These are phyloP conservation scores for Orbilia blumenaviensis DNA, from an alignment of 2,329 filamentous ascomycete genomes.

Conservation along the genomic window DNA sequence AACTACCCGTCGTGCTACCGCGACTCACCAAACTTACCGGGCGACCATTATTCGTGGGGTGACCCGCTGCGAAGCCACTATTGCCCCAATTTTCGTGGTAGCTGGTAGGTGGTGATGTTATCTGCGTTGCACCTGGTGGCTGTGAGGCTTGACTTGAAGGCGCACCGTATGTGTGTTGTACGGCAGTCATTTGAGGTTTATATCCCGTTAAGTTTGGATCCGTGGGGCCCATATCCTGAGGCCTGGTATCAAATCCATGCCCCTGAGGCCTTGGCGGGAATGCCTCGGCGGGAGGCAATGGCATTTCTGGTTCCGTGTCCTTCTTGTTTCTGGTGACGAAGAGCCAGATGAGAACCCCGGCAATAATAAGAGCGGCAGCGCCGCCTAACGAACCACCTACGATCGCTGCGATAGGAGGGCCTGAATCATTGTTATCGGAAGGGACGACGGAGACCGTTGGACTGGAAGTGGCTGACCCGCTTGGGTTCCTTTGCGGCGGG, in stretches of 20 bases:
- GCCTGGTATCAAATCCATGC: background rate
- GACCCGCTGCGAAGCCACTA: background rate
- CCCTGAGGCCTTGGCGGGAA: no score
- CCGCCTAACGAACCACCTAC: slow-evolving; percentile 39
- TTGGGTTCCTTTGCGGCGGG: background rate
- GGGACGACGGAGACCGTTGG: background rate
- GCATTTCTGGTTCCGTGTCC: slow-evolving; percentile 15
- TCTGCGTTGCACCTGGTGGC: background rate
- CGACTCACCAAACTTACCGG: slow-evolving; percentile 34
- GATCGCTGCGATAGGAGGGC: slow-evolving; percentile 12
- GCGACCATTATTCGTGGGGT: background rate
- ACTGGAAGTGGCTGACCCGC: background rate
- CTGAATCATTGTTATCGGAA: background rate
- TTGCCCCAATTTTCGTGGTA: slow-evolving; percentile 46
- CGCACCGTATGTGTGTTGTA: slow-evolving; percentile 6
- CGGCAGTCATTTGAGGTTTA: background rate
- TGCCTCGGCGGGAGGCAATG: background rate
- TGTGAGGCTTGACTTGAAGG: background rate
- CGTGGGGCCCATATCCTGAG: background rate
- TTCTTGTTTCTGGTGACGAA: background rate
- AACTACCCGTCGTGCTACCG: slow-evolving; percentile 9
- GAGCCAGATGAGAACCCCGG: slow-evolving; percentile 7
- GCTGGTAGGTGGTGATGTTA: slow-evolving; percentile 20
- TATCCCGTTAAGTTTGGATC: background rate
- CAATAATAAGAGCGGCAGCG: background rate